Percentiles rank a stretch among this genome's conserved stretches.
These are phyloP conservation scores for Dicorynia guianensis DNA, from an alignment of 306 rosid genomes.

Conservation along the genomic window DNA sequence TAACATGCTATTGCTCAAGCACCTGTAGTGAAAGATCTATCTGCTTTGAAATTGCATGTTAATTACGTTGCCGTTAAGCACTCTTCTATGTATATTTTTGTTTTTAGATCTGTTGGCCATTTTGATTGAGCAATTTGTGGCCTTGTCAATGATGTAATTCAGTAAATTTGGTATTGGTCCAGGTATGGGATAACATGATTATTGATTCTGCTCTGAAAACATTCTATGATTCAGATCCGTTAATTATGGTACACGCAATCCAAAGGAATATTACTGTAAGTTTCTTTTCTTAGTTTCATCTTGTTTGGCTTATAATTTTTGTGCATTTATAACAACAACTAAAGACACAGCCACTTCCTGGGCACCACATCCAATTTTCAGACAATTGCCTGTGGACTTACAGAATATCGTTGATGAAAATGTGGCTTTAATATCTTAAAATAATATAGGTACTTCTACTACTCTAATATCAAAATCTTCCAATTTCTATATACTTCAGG, in stretches of 20 bases:
- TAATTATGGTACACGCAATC: constrained; percentile 75
- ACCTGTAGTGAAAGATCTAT: constrained; percentile 22
- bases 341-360: background rate
- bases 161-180: constrained; percentile 44
- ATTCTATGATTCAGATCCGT: constrained; percentile 69
- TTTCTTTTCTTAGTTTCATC: background rate
- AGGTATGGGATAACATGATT: constrained; percentile 96
- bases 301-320: background rate
- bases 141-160: constrained; percentile 29
- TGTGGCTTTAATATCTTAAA: background rate
- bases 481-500: background rate
- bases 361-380: background rate
- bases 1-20: constrained; percentile 2
- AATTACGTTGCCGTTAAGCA: constrained; percentile 25
- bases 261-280: constrained; percentile 73
- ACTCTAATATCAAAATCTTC: background rate
- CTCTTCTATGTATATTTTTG: constrained; percentile 17
- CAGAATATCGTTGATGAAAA: background rate
- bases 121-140: constrained; percentile 9
- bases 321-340: constrained; percentile 15
- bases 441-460: background rate
- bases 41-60: too few species aligned
- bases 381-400: background rate
- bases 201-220: constrained; percentile 93
- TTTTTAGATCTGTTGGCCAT: constrained; percentile 31